phyloP scores from a whole-genome alignment of 495 filamentous ascomycete species.

The Thermothielavioides terrestris region DNA sequence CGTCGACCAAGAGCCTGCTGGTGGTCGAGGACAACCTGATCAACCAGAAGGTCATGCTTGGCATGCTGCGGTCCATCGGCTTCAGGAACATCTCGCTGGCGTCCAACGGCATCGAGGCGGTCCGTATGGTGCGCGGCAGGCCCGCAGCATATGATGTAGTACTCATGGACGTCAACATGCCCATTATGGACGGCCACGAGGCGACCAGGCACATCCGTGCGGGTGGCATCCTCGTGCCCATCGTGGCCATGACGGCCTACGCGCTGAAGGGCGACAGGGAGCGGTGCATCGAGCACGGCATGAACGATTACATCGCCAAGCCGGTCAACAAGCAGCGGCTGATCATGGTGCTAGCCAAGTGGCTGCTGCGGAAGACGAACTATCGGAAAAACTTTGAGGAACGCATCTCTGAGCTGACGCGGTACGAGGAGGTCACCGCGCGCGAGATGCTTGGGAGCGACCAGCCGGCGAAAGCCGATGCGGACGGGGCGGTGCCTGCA shows the following conservation, averaged over 20 bases:
- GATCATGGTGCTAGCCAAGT: slow-evolving; percentile 35
- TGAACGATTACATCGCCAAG: slow-evolving; percentile 55
- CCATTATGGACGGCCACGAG: slow-evolving; percentile 37
- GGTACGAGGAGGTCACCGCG: not conserved
- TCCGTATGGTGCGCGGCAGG: slow-evolving; percentile 42
- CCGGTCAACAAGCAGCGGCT: slow-evolving; percentile 39
- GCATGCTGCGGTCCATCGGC: slow-evolving; percentile 46
- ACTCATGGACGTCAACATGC: slow-evolving; percentile 48
- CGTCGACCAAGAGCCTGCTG: slow-evolving; percentile 40
- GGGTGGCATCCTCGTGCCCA: slow-evolving; percentile 40
- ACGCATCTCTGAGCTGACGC: not conserved
- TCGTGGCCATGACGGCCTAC: slow-evolving; percentile 58
- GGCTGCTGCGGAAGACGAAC: slow-evolving; percentile 21
- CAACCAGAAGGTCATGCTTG: slow-evolving; percentile 56
- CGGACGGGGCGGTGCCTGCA: no score
- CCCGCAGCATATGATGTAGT: slow-evolving; percentile 46
- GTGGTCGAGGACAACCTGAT: slow-evolving; percentile 54
- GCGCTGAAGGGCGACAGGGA: slow-evolving; percentile 54
- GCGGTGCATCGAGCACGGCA: slow-evolving; percentile 37
- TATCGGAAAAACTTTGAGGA: slow-evolving; percentile 8
- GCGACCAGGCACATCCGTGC: slow-evolving; percentile 33
- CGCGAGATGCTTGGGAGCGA: no score
- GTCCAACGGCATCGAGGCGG: slow-evolving; percentile 49
- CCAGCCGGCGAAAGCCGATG: not conserved
- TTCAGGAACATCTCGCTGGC: slow-evolving; percentile 47